Percentiles rank a stretch among this genome's conserved stretches.
phyloP scores from a whole-genome alignment of 495 filamentous ascomycete species.

The Xylaria intraflava region DNA sequence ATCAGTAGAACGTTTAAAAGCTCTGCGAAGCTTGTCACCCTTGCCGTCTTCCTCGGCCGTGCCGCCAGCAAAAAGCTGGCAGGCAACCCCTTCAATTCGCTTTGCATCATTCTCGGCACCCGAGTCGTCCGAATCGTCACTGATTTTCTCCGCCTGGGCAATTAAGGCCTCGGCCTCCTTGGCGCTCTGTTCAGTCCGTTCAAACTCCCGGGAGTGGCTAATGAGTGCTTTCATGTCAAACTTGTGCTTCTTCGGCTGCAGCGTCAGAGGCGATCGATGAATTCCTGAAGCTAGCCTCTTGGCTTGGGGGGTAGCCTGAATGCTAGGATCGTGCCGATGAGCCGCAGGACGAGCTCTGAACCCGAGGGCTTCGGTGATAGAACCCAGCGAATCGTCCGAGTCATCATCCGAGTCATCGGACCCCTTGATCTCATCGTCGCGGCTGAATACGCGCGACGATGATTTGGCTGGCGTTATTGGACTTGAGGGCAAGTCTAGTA shows the following conservation, averaged over 20 bases:
- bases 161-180: constrained; percentile 23
- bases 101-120: constrained; percentile 18
- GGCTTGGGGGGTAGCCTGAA: constrained; percentile 29
- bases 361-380: constrained; percentile 19
- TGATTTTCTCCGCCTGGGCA: constrained; percentile 16
- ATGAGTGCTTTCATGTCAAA: constrained; percentile 62
- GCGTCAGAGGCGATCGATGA: constrained; percentile 37
- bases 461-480: constrained; percentile 27
- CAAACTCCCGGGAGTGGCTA: constrained; percentile 50
- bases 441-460: constrained; percentile 20
- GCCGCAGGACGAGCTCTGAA: constrained; percentile 16
- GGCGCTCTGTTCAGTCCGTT: constrained; percentile 48
- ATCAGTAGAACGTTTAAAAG: constrained; percentile 70
- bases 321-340: constrained; percentile 17
- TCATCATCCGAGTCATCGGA: constrained; percentile 66
- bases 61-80: constrained; percentile 38
- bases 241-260: constrained; percentile 51
- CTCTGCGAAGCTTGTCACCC: constrained; percentile 55
- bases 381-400: constrained; percentile 38
- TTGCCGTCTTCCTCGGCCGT: constrained; percentile 48
- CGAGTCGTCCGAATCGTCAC: constrained; percentile 13
- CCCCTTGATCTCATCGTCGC: constrained; percentile 49
- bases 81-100: constrained; percentile 29
- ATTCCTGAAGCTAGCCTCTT: constrained; percentile 35
- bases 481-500: constrained; percentile 15